Evolutionary conservation across 805 yeast genomes (phyloP).

Genomic region (Hanseniaspora vineae): DNA sequence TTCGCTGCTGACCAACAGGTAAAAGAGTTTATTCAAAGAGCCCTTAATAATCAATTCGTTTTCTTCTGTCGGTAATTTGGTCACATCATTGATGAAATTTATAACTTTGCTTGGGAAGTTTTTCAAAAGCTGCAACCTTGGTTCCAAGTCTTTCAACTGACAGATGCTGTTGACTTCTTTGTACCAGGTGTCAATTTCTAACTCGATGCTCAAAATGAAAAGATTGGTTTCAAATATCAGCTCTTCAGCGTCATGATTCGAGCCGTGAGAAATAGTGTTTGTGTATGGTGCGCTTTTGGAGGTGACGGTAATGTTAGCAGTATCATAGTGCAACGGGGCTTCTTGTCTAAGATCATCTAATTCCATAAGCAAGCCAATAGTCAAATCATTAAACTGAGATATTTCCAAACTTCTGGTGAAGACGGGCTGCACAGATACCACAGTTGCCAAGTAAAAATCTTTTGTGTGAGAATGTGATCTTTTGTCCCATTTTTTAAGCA

Average conservation of each 20-base stretch:
- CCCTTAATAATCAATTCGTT: conserved; percentile 11
- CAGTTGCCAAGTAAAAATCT: conserved; percentile 80
- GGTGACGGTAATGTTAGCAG: neutral
- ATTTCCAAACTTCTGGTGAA: conserved; percentile 75
- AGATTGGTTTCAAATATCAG: neutral
- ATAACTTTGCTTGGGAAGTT: conserved; percentile 15
- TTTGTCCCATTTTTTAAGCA: conserved; percentile 95
- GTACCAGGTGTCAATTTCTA: conserved; percentile 23
- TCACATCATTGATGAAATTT: conserved; percentile 4
- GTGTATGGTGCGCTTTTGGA: neutral
- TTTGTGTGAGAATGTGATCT: conserved; percentile 89
- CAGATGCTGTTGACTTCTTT: conserved; percentile 21
- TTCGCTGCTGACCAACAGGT: conserved; percentile 44
- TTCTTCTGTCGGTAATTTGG: conserved; percentile 3
- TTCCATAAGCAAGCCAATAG: conserved; percentile 16
- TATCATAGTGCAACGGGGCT: neutral
- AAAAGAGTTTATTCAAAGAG: conserved; percentile 54
- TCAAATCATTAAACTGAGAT: conserved; percentile 67
- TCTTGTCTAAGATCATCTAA: conserved; percentile 16
- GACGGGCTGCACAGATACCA: conserved; percentile 93
- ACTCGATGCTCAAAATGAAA: conserved; percentile 9
- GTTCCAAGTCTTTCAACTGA: conserved; percentile 19
- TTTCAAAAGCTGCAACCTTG: conserved; percentile 12
- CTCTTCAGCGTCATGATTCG: no score
- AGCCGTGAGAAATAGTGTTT: neutral